Evolutionary conservation across 1,284 basidiomycete species (phyloP), one percentile per base, ranked within the genome.

Genomic region (Melampsora larici-populina): DNA sequence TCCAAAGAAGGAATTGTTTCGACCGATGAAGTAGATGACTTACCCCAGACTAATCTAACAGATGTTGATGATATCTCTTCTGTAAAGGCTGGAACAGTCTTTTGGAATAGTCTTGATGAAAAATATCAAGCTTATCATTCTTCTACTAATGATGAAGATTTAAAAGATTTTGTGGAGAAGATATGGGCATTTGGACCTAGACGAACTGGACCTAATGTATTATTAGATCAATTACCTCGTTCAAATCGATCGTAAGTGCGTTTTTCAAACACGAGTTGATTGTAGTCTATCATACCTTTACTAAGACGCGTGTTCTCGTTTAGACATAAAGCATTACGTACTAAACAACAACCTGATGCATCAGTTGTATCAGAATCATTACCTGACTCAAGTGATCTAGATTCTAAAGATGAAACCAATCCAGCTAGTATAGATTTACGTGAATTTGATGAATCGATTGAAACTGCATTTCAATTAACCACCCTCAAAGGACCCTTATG

Each of bases 111-210:
- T 72, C 87, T 89, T 0, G 90, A 91, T 71, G 88, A 92, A 70
- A 97, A 97, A 83, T 98, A 94, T 94, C 83, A 84, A 4, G 86
- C 87, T 60, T 85, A 87, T 11, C 87, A 89, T 36, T 91, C 92
- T 80, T 85, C 86, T 62, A 86, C 88, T 77, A 89, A 87, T 3
- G 94, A 93, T 2, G 87, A 89, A 2, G 93, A 97, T 80, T 98
- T 95, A 94, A 84, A 84, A 2, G 88, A 88, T 67, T 83, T 94
- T 9, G 87, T 86, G 0, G 90, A 93, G 67, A 87, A 86, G 74
- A 88, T 97, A 0, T 96, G 94, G 91, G 89, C 92, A 18, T 96
- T 97, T 84, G 97, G 97, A 0, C 96, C 97, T 0, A 91, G 92
- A 80, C 86, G 89, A 71, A 89, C 91, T 24, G 96, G 96, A 0